Percentiles rank a stretch among this genome's conserved stretches.
Conservation (phyloP, 306 rosid genomes). For the Begonia masoniana region DNA sequence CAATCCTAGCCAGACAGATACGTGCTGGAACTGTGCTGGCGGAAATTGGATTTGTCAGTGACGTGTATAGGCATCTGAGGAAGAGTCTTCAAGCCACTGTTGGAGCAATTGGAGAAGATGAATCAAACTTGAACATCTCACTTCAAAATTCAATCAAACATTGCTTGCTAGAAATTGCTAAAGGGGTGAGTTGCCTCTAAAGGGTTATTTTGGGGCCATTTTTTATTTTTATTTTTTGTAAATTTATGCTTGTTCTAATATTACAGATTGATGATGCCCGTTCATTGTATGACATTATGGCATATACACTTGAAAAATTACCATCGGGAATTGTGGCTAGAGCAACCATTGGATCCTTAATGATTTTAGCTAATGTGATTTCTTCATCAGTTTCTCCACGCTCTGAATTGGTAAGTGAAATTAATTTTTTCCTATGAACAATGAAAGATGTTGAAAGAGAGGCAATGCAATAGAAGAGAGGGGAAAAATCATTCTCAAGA, state of each 20-base stretch:
- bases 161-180: constrained; percentile 77
- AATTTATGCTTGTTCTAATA: constrained; percentile 12
- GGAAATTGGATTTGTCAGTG: constrained; percentile 83
- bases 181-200: constrained; percentile 37
- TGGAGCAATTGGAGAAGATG: constrained; percentile 69
- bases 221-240: constrained; percentile 9
- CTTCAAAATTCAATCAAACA: constrained; percentile 83
- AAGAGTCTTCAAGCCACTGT: constrained; percentile 78
- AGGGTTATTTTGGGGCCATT: background rate
- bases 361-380: constrained; percentile 63
- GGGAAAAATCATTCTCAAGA: background rate
- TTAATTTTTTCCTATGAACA: background rate
- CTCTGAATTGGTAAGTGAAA: constrained; percentile 50
- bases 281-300: constrained; percentile 81
- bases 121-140: constrained; percentile 46
- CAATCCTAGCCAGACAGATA: constrained; percentile 70
- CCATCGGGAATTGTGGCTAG: constrained; percentile 62
- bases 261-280: constrained; percentile 51
- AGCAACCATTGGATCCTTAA: constrained; percentile 66
- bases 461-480: background rate
- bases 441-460: background rate
- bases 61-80: constrained; percentile 88
- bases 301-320: constrained; percentile 68
- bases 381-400: constrained; percentile 36
- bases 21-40: constrained; percentile 46